Evolutionary conservation across 1,139 yeast genomes (phyloP).

Genomic region (Suhomyces ambrosiae): DNA sequence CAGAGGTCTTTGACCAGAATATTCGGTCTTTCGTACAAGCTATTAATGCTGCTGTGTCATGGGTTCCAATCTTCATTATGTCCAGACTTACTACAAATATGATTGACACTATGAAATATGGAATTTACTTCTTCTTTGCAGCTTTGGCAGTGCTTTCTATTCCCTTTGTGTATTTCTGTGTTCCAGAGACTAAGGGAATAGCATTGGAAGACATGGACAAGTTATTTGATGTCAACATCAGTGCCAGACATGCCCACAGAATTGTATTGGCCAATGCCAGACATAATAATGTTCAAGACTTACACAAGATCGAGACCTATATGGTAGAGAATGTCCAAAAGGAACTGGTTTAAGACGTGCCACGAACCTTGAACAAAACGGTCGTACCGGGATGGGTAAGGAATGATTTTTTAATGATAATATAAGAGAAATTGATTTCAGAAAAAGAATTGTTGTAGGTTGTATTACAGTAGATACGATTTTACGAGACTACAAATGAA

Average conservation of each 20-base stretch:
- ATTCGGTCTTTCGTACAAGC: constrained; percentile 47
- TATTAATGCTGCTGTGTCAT: constrained; percentile 44
- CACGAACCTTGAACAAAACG: no score
- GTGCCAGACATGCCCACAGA: constrained; percentile 19
- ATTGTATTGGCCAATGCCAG: constrained; percentile 15
- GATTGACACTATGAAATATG: constrained; percentile 43
- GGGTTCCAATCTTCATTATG: constrained; percentile 49
- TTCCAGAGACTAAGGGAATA: constrained; percentile 46
- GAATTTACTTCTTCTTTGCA: constrained; percentile 47
- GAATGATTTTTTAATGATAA: no score
- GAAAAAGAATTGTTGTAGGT: no score
- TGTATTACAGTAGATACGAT: no score
- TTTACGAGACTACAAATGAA: no score
- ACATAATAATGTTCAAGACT: constrained; percentile 7
- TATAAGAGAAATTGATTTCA: no score
- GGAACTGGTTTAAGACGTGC: no score
- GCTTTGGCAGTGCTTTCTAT: constrained; percentile 32
- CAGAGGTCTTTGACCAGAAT: constrained; percentile 46
- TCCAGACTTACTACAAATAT: constrained; percentile 43
- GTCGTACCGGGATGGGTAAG: no score
- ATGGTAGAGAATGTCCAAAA: no score
- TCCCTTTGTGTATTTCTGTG: constrained; percentile 39
- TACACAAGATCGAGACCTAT: constrained; percentile 5
- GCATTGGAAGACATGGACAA: constrained; percentile 50
- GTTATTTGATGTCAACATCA: constrained; percentile 28